phyloP scores from a whole-genome alignment of 495 filamentous ascomycete genomes.

The Penicilliopsis zonata region DNA sequence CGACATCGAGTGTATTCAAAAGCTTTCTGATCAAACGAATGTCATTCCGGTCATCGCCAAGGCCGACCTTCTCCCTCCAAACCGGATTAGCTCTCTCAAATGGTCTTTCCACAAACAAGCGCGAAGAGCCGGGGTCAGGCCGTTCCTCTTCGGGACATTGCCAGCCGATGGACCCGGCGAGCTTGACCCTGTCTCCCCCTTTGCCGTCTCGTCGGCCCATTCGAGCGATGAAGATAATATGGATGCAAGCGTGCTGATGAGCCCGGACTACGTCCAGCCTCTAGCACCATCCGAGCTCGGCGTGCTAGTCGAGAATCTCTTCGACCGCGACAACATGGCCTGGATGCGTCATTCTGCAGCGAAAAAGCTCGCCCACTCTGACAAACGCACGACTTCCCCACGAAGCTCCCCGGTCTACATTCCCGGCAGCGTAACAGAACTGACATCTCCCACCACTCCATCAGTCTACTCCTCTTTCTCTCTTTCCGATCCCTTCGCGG shows the following conservation, averaged over 20 bases:
- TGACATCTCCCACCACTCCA: constrained; percentile 7
- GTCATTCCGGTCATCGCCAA: constrained; percentile 77
- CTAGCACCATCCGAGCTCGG: constrained; percentile 66
- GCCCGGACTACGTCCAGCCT: constrained; percentile 81
- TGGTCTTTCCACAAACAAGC: constrained; percentile 40
- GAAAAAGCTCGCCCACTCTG: constrained; percentile 56
- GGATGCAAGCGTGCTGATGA: constrained; percentile 95
- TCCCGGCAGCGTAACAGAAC: constrained; percentile 1
- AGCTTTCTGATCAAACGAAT: constrained; percentile 68
- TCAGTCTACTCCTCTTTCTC: constrained; percentile 14
- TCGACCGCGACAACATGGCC: constrained; percentile 68
- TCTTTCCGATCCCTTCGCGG: constrained; percentile 14
- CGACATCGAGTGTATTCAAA: constrained; percentile 67
- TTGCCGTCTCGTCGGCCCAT: constrained; percentile 69
- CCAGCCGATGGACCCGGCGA: constrained; percentile 15
- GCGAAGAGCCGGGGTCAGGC: constrained; percentile 45
- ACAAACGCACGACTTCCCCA: too few species aligned
- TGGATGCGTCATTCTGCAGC: constrained; percentile 81
- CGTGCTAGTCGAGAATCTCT: constrained; percentile 57
- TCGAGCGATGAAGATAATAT: constrained; percentile 74
- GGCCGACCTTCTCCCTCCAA: constrained; percentile 52
- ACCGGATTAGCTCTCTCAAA: constrained; percentile 52
- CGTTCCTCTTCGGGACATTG: constrained; percentile 52
- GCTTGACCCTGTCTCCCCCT: constrained; percentile 36
- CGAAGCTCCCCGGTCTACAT: background rate